These are phyloP conservation scores for Cladosporium sp. DNA, from an alignment of 2,329 filamentous ascomycete genomes.

Conservation along the genomic window DNA sequence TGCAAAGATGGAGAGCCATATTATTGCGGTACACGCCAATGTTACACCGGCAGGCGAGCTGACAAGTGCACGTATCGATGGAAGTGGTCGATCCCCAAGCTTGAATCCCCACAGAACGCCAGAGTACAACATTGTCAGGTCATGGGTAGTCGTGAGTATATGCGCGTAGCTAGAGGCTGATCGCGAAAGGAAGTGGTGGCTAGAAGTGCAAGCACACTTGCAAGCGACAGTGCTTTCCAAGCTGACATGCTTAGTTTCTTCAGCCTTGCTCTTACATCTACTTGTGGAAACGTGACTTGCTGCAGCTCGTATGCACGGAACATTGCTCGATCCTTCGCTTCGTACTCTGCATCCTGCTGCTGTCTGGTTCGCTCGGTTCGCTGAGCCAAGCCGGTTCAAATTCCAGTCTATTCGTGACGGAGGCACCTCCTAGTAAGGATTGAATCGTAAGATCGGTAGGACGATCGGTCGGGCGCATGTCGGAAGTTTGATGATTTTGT, in stretches of 20 bases:
- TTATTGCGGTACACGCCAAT: neutral
- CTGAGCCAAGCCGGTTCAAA: neutral
- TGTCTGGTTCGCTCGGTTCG: neutral
- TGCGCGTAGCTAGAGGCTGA: neutral
- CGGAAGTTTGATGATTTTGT: neutral
- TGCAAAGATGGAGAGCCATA: conserved; percentile 17
- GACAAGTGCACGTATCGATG: neutral
- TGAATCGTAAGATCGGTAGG: neutral
- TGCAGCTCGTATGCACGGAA: neutral
- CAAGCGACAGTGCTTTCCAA: neutral
- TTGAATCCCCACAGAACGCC: neutral
- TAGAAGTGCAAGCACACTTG: neutral
- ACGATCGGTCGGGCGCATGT: neutral
- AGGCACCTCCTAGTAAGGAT: neutral
- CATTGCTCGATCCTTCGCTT: neutral
- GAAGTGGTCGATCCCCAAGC: neutral
- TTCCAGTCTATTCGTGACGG: neutral
- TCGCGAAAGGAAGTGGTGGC: neutral
- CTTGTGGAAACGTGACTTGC: neutral
- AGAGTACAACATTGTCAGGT: neutral
- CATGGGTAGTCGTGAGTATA: neutral
- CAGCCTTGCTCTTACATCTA: neutral
- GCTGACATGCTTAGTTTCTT: neutral
- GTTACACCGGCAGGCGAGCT: neutral
- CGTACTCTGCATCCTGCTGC: neutral